phyloP scores from a whole-genome alignment of 208 protist species.

The Leishmania tarentolae region DNA sequence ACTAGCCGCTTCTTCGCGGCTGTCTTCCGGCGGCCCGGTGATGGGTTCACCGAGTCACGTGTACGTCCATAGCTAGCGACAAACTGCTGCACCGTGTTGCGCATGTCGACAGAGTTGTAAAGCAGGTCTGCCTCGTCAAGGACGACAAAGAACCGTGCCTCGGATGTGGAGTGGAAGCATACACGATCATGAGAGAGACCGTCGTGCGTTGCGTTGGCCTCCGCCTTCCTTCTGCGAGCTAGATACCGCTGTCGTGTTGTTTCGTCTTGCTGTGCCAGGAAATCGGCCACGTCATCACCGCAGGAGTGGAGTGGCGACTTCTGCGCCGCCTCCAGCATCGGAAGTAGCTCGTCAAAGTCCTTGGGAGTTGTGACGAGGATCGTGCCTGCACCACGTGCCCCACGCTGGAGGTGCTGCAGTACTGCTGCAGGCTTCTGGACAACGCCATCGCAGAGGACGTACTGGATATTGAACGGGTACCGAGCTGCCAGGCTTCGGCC shows the following conservation, averaged over 20 bases:
- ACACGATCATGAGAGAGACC: not conserved
- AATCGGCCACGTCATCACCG: constrained; percentile 11
- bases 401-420: constrained; percentile 45
- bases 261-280: constrained; percentile 64
- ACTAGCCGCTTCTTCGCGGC: not conserved
- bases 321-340: constrained; percentile 21
- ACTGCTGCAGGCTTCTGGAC: constrained; percentile 44
- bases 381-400: constrained; percentile 63
- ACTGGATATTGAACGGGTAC: constrained; percentile 74
- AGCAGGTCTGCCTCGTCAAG: constrained; percentile 90
- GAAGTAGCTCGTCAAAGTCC: constrained; percentile 63
- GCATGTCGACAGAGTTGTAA: constrained; percentile 75
- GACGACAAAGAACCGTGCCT: constrained; percentile 68
- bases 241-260: constrained; percentile 50
- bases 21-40: not conserved
- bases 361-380: constrained; percentile 85
- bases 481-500: constrained; percentile 66
- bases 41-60: not conserved
- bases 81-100: constrained; percentile 43
- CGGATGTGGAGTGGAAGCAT: constrained; percentile 20
- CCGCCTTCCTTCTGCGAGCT: not conserved
- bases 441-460: constrained; percentile 79
- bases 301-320: not conserved
- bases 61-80: constrained; percentile 30
- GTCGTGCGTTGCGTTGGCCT: not conserved